A percentile compares a stretch with the other conserved stretches of the same genome.
Conservation (phyloP, 371 early-diverging fungal genomes). For the Mucor velutinosus region DNA sequence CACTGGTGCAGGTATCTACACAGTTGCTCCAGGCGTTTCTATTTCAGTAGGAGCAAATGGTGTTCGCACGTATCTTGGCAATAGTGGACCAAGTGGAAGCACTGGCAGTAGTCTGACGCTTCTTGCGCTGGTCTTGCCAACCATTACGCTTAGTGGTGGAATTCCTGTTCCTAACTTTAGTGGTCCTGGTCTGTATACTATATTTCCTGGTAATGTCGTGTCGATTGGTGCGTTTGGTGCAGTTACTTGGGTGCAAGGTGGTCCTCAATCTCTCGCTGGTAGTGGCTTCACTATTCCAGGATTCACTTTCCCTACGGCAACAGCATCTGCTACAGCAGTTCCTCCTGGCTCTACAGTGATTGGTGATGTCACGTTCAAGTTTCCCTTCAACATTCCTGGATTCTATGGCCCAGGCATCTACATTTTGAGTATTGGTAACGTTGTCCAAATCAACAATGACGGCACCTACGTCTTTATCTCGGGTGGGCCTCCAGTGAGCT, state of each 20-base stretch:
- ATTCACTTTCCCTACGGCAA: neutral
- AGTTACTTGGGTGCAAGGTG: neutral
- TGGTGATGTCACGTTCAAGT: neutral
- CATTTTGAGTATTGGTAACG: constrained; percentile 7
- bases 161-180: neutral
- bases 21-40: neutral
- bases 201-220: constrained; percentile 8
- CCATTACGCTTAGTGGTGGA: constrained; percentile 1
- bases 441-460: neutral
- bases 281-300: neutral
- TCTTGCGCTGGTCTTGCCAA: neutral
- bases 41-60: constrained; percentile 3
- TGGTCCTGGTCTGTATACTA: constrained; percentile 5
- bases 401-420: constrained; percentile 8
- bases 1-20: constrained; percentile 8
- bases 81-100: neutral
- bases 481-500: neutral
- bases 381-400: neutral
- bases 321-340: neutral
- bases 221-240: neutral
- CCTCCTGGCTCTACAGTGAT: neutral
- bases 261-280: neutral
- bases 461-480: neutral
- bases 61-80: neutral
- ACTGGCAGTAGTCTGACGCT: neutral